A percentile compares a stretch with the other conserved stretches of the same genome.
These are phyloP conservation scores for Microsporum audouinii DNA, from an alignment of 2,329 filamentous ascomycete species.

Conservation along the genomic window DNA sequence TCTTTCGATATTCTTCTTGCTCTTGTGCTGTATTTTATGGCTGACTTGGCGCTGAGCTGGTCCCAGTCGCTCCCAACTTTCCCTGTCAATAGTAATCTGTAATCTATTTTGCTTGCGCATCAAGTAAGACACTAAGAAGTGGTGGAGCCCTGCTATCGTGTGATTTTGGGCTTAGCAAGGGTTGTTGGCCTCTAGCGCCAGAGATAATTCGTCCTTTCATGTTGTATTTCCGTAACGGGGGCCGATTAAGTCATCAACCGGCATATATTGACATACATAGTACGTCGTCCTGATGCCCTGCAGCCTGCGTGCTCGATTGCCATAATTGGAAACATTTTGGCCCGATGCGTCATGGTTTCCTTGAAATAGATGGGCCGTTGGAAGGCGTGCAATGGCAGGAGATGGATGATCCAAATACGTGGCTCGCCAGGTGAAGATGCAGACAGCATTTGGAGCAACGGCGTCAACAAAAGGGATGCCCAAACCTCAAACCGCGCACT, in stretches of 20 bases:
- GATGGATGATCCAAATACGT: not conserved
- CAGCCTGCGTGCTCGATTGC: not conserved
- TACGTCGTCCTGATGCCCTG: not conserved
- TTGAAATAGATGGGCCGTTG: not conserved
- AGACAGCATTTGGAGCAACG: not conserved
- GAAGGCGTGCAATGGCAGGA: not conserved
- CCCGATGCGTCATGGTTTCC: not conserved
- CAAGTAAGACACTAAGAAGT: constrained; percentile 2
- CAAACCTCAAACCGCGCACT: not conserved
- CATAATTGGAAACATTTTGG: not conserved
- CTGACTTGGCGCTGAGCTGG: constrained; percentile 1
- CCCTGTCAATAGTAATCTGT: constrained; percentile 2
- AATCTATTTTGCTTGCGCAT: constrained; percentile 1
- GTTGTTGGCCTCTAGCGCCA: not conserved
- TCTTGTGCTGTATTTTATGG: not conserved
- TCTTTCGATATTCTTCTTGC: not conserved
- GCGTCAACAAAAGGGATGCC: not conserved
- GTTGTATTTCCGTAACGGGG: not conserved
- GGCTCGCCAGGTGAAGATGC: not conserved
- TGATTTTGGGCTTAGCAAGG: not conserved
- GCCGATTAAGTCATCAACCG: not conserved
- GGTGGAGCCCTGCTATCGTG: constrained; percentile 2
- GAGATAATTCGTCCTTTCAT: not conserved
- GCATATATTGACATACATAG: not conserved
- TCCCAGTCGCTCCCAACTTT: not conserved